Evolutionary conservation across 495 filamentous ascomycete genomes (phyloP).

Genomic region (Penicillium mononematosum): DNA sequence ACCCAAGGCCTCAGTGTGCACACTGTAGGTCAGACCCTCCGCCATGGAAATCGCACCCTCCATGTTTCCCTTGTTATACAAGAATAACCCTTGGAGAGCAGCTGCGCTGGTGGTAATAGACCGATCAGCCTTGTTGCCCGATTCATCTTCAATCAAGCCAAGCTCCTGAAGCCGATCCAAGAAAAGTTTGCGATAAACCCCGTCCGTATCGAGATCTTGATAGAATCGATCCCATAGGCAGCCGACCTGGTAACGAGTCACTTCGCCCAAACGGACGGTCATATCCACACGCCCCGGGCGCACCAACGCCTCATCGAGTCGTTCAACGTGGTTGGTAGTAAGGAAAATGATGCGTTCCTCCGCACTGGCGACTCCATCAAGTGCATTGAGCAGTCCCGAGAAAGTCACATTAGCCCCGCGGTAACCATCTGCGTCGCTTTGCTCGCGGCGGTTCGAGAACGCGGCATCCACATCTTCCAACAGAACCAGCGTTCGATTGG

Average conservation of each 20-base stretch:
- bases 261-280: conserved; percentile 85
- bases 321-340: conserved; percentile 91
- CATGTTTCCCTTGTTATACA: conserved; percentile 90
- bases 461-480: conserved; percentile 96
- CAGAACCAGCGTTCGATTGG: conserved; percentile 78
- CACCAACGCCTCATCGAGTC: conserved; percentile 84
- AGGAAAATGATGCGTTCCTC: conserved; percentile 92
- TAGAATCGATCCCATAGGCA: conserved; percentile 96
- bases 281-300: conserved; percentile 92
- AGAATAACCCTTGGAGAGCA: conserved; percentile 86
- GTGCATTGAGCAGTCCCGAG: conserved; percentile 87
- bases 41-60: conserved; percentile 82
- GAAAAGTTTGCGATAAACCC: conserved; percentile 47
- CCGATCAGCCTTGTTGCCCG: conserved; percentile 38
- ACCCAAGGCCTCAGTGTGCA: conserved; percentile 34
- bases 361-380: conserved; percentile 93
- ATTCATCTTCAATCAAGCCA: conserved; percentile 51
- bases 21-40: conserved; percentile 52
- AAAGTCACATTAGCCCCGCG: conserved; percentile 90
- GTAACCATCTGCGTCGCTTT: conserved; percentile 81
- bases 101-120: conserved; percentile 71
- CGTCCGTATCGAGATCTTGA: conserved; percentile 68
- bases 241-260: conserved; percentile 77
- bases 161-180: conserved; percentile 50
- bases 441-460: conserved; percentile 71